Conservation (phyloP, 1,139 yeast species). For the Blastobotrys capitulatus region DNA sequence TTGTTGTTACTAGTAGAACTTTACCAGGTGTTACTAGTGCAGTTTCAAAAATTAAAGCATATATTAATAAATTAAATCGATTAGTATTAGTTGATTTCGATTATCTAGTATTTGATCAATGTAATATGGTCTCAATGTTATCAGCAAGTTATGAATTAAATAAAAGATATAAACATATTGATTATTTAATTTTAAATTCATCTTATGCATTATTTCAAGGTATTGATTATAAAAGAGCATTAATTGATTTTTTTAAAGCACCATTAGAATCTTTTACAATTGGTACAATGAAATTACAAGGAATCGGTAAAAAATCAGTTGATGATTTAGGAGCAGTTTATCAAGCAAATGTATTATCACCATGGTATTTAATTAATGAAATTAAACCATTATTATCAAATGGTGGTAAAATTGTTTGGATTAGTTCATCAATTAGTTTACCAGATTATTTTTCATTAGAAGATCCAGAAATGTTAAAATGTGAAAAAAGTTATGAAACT, state of each 20-base stretch:
- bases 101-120: constrained; percentile 77
- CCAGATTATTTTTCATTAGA: constrained; percentile 63
- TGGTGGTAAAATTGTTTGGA: constrained; percentile 71
- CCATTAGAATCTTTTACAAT: constrained; percentile 76
- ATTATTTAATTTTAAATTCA: constrained; percentile 79
- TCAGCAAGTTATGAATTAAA: constrained; percentile 67
- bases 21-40: constrained; percentile 76
- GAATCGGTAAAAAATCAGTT: constrained; percentile 66
- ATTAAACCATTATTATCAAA: constrained; percentile 46
- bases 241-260: constrained; percentile 50
- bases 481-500: constrained; percentile 78
- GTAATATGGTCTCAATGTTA: constrained; percentile 82
- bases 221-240: constrained; percentile 77
- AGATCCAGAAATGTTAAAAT: constrained; percentile 65
- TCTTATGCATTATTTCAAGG: constrained; percentile 87
- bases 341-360: constrained; percentile 94
- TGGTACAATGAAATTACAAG: constrained; percentile 73
- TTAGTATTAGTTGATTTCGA: constrained; percentile 62
- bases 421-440: constrained; percentile 73
- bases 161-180: constrained; percentile 58
- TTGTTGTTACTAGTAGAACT: constrained; percentile 84
- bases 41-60: constrained; percentile 54
- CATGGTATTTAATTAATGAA: constrained; percentile 72
- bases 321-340: constrained; percentile 78
- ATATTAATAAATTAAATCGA: constrained; percentile 34